These are phyloP conservation scores for Kluyveromyces aestuarii DNA, from an alignment of 805 yeast genomes.

Conservation along the genomic window DNA sequence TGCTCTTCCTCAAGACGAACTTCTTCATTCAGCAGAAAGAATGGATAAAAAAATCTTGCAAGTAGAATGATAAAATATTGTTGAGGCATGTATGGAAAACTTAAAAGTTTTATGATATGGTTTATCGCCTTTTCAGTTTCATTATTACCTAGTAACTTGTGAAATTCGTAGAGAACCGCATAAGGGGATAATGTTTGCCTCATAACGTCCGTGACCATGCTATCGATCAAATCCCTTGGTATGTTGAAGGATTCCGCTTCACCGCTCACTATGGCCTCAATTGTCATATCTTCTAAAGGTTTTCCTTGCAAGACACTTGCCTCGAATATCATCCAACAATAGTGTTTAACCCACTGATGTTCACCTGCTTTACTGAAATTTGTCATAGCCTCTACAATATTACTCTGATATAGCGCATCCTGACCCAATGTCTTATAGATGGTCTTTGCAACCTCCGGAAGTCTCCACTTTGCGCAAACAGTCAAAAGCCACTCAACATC, in stretches of 20 bases:
- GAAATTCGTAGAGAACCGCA: constrained; percentile 49
- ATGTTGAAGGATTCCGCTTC: constrained; percentile 19
- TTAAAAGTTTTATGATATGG: constrained; percentile 16
- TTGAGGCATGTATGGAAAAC: constrained; percentile 22
- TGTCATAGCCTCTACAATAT: constrained; percentile 51
- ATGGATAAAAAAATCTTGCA: constrained; percentile 22
- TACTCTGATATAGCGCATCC: constrained; percentile 43
- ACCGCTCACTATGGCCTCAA: constrained; percentile 39
- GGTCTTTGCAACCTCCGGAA: constrained; percentile 48
- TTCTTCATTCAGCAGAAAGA: constrained; percentile 12
- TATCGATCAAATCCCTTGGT: constrained; percentile 22
- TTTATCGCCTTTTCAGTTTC: constrained; percentile 17
- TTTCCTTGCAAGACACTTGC: constrained; percentile 44
- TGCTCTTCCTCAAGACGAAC: constrained; percentile 14
- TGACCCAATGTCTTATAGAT: constrained; percentile 44
- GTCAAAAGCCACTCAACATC: constrained; percentile 75
- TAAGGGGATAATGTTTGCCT: constrained; percentile 66
- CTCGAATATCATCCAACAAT: constrained; percentile 56
- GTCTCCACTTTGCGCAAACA: constrained; percentile 57
- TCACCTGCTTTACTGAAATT: constrained; percentile 60
- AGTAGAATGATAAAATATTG: constrained; percentile 20
- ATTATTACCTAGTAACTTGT: constrained; percentile 25
- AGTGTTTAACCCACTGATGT: constrained; percentile 37
- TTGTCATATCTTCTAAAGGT: constrained; percentile 47
- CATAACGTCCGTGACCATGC: constrained; percentile 43